Conservation (phyloP, 1,284 basidiomycete species). For the Irpex lacteus region DNA sequence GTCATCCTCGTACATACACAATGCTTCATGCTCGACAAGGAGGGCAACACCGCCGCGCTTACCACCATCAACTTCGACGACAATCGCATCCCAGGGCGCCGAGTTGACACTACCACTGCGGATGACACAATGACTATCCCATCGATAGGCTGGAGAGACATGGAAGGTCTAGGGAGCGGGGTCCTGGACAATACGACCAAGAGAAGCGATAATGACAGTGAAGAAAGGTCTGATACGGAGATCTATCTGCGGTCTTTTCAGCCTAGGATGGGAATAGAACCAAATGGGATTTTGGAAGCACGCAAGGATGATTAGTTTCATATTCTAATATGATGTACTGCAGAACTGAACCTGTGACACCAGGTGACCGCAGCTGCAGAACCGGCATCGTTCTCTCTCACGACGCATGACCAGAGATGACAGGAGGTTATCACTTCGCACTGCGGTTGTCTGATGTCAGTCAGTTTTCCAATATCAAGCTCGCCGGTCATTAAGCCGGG, state of each 20-base stretch:
- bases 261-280: background rate
- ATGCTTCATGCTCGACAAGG: conserved; percentile 12
- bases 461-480: too few species aligned
- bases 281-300: background rate
- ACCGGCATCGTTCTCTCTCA: too few species aligned
- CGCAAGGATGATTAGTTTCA: background rate
- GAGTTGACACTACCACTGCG: too few species aligned
- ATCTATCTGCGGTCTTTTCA: background rate
- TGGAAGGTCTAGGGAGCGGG: background rate
- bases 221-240: background rate
- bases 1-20: conserved; percentile 18
- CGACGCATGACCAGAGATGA: too few species aligned
- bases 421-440: too few species aligned
- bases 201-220: background rate
- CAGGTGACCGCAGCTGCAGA: too few species aligned
- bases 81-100: too few species aligned
- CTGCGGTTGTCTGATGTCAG: too few species aligned
- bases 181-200: background rate
- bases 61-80: background rate
- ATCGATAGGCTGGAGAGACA: background rate
- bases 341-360: too few species aligned
- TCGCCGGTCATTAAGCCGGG: too few species aligned
- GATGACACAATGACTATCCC: background rate
- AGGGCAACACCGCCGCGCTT: background rate
- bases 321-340: too few species aligned